phyloP scores from a whole-genome alignment of 2,329 filamentous ascomycete species.

The Pleurostoma richardsiae region DNA sequence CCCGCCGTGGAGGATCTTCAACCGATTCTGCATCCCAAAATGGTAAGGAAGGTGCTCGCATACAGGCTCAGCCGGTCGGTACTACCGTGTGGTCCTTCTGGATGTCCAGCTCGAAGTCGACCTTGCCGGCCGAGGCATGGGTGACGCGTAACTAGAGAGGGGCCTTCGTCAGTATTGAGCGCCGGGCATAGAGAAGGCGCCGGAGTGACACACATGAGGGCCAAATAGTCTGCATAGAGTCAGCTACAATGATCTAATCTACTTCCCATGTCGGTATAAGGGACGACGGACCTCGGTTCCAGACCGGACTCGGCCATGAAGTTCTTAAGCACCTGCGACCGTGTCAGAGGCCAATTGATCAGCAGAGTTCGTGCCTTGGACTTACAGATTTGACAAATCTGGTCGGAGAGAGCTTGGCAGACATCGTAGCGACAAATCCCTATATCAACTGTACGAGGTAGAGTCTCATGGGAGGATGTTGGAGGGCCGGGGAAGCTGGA shows the following conservation, averaged over 20 bases:
- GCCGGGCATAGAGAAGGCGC: not conserved
- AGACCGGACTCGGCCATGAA: conserved; percentile 83
- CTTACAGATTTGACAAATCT: conserved; percentile 24
- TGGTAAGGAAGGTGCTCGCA: not conserved
- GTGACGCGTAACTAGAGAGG: conserved; percentile 58
- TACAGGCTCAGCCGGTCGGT: not conserved
- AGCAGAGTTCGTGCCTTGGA: not conserved
- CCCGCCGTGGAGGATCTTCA: conserved; percentile 72
- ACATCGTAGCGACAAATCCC: conserved; percentile 12
- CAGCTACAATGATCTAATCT: not conserved
- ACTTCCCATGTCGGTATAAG: too few relatives aligned
- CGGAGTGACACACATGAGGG: conserved; percentile 26
- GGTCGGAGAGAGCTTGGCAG: conserved; percentile 19
- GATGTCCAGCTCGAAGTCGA: conserved; percentile 73
- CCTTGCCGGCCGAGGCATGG: conserved; percentile 58
- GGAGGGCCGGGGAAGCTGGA: too few relatives aligned
- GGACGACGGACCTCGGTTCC: conserved; percentile 67
- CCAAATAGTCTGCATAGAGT: conserved; percentile 30
- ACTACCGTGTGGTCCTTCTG: conserved; percentile 68
- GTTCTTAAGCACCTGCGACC: conserved; percentile 69
- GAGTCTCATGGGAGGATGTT: too few relatives aligned
- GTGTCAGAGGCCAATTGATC: conserved; percentile 1
- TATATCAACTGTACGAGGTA: too few relatives aligned
- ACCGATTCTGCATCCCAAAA: conserved; percentile 57
- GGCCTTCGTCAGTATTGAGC: not conserved